Base-by-base conservation (phyloP, 2,329 filamentous ascomycete genomes). In the Alternaria atra region DNA sequence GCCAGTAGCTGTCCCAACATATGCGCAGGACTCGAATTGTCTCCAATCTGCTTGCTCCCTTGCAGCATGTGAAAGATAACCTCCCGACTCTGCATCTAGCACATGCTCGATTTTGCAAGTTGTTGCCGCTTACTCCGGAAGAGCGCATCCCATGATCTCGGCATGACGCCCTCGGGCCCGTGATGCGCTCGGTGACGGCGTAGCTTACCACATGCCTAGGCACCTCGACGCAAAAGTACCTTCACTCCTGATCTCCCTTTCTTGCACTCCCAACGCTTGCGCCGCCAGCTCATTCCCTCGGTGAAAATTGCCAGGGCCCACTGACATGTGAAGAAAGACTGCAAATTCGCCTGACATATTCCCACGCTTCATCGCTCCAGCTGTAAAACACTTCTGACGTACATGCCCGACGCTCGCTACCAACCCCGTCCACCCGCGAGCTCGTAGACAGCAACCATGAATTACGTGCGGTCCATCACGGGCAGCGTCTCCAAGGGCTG, bases 401-500 rank as follows among this genome's bases (percentile, higher is more conserved):
- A 42, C 32, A 42, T 47, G 12, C 40, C 48, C 13, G 12, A 52
- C 40, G 30, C 43, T 44, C 52, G 35, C 27, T 27, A 37, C 55
- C 9, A 34, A 23, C 20, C 56, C 52, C 50, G 37, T 32, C 42
- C 52, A 37, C 13, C 44, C 53, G 13, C 54, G 60, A 37, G 55
- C 58, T 58, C 60, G 42, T 43, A 47, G 30, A 50, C 51, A 72
- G 76, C 84, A 79, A 65, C 61, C 42, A 98, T 98, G 95, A 94
- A 98, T 85, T 98, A 98, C 91, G 94, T 98, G 70, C 89, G 95
- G 71, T 97, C 94, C 76, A 88, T 98, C 73, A 95, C 93, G 80
- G 94, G 94, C 78, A 96, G 93, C 53, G 94, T 99, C 73, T 97
- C 94, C 72, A 97, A 95, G 83, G 94, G 95, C 80, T 99, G 95